phyloP scores from a whole-genome alignment of 176 grass and related monocot species.

The Pontederia crassipes region DNA sequence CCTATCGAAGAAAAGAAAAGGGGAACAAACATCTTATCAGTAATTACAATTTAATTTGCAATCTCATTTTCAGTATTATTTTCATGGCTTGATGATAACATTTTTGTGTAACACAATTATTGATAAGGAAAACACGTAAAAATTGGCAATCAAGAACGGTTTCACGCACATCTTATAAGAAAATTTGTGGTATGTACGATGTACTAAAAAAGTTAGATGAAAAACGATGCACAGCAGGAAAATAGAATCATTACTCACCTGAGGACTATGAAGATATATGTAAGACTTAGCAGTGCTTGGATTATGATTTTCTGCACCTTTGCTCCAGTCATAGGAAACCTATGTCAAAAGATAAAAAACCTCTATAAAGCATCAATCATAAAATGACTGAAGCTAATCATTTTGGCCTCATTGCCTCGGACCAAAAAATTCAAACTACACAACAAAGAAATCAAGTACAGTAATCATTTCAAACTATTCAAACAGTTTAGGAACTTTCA shows the following conservation, averaged over 20 bases:
- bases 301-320: constrained; percentile 94
- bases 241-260: constrained; percentile 25
- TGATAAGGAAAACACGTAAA: not conserved
- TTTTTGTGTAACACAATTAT: not conserved
- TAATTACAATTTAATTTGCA: not conserved
- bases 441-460: no score
- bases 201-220: not conserved
- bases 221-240: not conserved
- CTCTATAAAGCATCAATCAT: no score
- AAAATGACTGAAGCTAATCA: no score
- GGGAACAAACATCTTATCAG: not conserved
- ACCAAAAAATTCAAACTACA: no score
- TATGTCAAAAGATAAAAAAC: constrained; percentile 4
- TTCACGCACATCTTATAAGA: not conserved
- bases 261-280: constrained; percentile 86
- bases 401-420: no score
- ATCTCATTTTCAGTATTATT: not conserved
- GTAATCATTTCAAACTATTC: no score
- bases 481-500: no score
- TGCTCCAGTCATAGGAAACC: constrained; percentile 94
- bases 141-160: no score
- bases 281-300: constrained; percentile 80
- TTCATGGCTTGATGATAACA: no score
- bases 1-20: constrained; percentile 29
- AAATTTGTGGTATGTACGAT: no score